phyloP scores from a whole-genome alignment of 345 rosid genomes.

The Camelina laxa region DNA sequence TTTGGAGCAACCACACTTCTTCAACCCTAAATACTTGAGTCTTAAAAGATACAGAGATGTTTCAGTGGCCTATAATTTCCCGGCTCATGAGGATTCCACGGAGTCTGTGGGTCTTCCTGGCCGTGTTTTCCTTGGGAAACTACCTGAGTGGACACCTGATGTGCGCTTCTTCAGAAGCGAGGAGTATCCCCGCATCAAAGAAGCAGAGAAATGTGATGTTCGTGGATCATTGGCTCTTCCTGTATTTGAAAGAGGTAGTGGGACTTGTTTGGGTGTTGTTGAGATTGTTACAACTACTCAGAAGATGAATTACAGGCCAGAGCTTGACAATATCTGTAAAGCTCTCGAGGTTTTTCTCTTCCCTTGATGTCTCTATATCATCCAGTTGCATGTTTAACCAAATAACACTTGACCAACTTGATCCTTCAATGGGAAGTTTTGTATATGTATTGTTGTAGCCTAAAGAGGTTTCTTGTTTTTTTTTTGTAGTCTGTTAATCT shows the following conservation, averaged over 20 bases:
- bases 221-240: slow-evolving; percentile 91
- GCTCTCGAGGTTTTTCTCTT: slow-evolving; percentile 80
- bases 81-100: slow-evolving; percentile 71
- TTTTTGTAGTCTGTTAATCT: slow-evolving; percentile 81
- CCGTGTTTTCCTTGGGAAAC: slow-evolving; percentile 75
- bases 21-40: slow-evolving; percentile 57
- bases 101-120: slow-evolving; percentile 84
- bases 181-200: slow-evolving; percentile 79
- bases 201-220: slow-evolving; percentile 67
- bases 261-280: slow-evolving; percentile 86
- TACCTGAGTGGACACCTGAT: slow-evolving; percentile 99
- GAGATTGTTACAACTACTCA: slow-evolving; percentile 82
- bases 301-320: slow-evolving; percentile 69
- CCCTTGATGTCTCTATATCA: slow-evolving; percentile 6
- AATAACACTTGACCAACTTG: background rate
- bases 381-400: background rate
- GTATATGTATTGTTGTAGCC: slow-evolving; percentile 28
- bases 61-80: slow-evolving; percentile 66
- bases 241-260: slow-evolving; percentile 76
- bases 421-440: slow-evolving; percentile 15
- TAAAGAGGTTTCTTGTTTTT: slow-evolving; percentile 32
- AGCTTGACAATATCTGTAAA: slow-evolving; percentile 80
- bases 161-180: slow-evolving; percentile 74
- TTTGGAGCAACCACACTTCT: slow-evolving; percentile 70
- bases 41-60: slow-evolving; percentile 74